Percentiles rank a stretch among this genome's conserved stretches.
These are phyloP conservation scores for Coemansia sp. DNA, from an alignment of 192 early-diverging fungal species.

Conservation along the genomic window DNA sequence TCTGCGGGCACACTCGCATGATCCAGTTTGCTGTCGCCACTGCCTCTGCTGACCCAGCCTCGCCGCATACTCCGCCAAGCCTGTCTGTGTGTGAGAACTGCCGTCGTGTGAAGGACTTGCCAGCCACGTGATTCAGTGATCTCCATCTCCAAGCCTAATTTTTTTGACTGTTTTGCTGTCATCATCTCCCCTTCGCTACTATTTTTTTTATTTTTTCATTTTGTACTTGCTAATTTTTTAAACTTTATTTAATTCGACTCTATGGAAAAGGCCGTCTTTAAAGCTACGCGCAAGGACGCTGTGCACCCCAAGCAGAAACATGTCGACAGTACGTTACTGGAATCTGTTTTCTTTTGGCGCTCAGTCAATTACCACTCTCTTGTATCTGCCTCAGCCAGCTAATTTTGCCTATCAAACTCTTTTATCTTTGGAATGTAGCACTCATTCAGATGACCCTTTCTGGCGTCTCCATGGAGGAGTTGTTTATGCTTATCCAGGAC, in stretches of 20 bases:
- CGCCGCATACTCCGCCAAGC: neutral
- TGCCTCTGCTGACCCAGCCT: constrained; percentile 3
- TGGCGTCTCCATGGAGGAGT: constrained; percentile 52
- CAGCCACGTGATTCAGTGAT: neutral
- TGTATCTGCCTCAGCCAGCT: neutral
- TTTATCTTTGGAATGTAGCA: constrained; percentile 22
- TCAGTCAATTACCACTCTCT: neutral
- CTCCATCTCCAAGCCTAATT: neutral
- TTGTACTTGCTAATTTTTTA: constrained; percentile 5
- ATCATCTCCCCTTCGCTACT: neutral
- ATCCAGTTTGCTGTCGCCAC: constrained; percentile 46
- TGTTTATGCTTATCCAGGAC: constrained; percentile 57
- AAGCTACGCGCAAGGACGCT: constrained; percentile 58
- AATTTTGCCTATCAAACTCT: neutral
- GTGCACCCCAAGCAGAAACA: constrained; percentile 60
- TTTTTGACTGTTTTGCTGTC: neutral
- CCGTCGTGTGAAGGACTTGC: constrained; percentile 45
- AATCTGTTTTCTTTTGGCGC: neutral
- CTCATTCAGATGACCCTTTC: constrained; percentile 58
- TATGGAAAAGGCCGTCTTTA: constrained; percentile 61
- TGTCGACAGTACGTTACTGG: constrained; percentile 56
- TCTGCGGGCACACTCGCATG: constrained; percentile 37
- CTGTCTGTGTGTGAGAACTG: constrained; percentile 47
- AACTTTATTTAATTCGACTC: constrained; percentile 3
- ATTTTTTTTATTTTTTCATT: neutral